phyloP scores from a whole-genome alignment of 495 filamentous ascomycete species.

The Podospora conica region DNA sequence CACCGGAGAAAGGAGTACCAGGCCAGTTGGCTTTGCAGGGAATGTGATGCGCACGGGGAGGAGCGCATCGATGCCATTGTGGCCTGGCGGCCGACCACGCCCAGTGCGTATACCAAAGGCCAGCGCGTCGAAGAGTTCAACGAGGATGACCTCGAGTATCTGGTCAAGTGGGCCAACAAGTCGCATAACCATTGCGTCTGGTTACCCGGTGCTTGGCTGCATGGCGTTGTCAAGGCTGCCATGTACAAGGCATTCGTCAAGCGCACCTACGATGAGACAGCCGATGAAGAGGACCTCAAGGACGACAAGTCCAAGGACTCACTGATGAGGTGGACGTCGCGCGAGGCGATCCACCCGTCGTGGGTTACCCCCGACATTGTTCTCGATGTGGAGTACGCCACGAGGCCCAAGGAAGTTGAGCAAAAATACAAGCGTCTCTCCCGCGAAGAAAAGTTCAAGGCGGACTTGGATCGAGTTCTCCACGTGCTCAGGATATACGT shows the following conservation, averaged over 20 bases:
- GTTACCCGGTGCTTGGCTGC: slow-evolving; percentile 87
- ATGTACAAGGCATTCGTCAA: slow-evolving; percentile 74
- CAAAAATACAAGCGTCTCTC: slow-evolving; percentile 40
- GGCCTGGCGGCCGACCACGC: slow-evolving; percentile 73
- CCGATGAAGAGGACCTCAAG: slow-evolving; percentile 13
- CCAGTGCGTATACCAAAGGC: slow-evolving; percentile 42
- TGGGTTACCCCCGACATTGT: slow-evolving; percentile 83
- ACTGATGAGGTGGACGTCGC: slow-evolving; percentile 58
- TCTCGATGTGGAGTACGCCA: slow-evolving; percentile 57
- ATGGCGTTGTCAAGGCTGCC: slow-evolving; percentile 53
- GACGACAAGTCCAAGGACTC: slow-evolving; percentile 28
- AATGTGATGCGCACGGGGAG: slow-evolving; percentile 49
- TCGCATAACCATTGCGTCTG: slow-evolving; percentile 77
- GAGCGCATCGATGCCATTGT: slow-evolving; percentile 63
- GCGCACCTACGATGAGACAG: slow-evolving; percentile 48
- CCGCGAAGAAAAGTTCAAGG: slow-evolving; percentile 44
- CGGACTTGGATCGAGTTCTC: slow-evolving; percentile 60
- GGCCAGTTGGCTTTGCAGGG: slow-evolving; percentile 64
- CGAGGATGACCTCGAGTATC: slow-evolving; percentile 73
- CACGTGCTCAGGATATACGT: slow-evolving; percentile 67
- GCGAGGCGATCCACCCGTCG: slow-evolving; percentile 80
- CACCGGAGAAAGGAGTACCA: slow-evolving; percentile 52
- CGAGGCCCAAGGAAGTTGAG: slow-evolving; percentile 28
- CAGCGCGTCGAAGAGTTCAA: slow-evolving; percentile 46
- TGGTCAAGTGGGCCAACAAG: slow-evolving; percentile 76